A percentile compares a stretch with the other conserved stretches of the same genome.
Conservation (phyloP, 495 filamentous ascomycete genomes). For the Xylaria bambusicola region DNA sequence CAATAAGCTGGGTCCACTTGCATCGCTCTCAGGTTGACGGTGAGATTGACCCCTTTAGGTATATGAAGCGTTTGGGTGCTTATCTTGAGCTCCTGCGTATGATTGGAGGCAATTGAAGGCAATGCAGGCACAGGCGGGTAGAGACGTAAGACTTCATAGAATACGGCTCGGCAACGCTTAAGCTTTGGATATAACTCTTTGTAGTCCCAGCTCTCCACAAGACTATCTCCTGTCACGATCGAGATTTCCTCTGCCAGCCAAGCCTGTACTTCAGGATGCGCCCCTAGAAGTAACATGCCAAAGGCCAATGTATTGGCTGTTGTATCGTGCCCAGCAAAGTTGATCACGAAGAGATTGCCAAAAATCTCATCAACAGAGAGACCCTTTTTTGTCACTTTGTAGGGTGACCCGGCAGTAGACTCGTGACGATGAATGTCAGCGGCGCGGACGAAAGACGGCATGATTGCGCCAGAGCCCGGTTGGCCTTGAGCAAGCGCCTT, state of each 20-base stretch:
- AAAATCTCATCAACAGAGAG: conserved; percentile 44
- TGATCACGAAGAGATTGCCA: conserved; percentile 53
- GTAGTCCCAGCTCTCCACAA: conserved; percentile 39
- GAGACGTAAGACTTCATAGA: conserved; percentile 48
- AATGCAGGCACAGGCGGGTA: conserved; percentile 40
- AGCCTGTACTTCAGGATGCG: conserved; percentile 43
- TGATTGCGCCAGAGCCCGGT: conserved; percentile 20
- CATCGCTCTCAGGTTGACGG: conserved; percentile 37
- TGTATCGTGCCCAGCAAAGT: conserved; percentile 55
- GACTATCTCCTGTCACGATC: conserved; percentile 36
- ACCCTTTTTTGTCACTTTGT: conserved; percentile 12
- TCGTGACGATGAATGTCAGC: conserved; percentile 2
- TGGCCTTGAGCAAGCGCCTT: conserved; percentile 31
- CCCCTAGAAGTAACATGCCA: conserved; percentile 43
- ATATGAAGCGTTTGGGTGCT: conserved; percentile 31
- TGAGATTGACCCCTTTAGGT: conserved; percentile 38
- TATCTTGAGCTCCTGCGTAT: conserved; percentile 25
- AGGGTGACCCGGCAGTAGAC: not conserved
- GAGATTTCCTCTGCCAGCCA: conserved; percentile 48
- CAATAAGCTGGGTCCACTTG: conserved; percentile 50
- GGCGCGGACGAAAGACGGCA: conserved; percentile 19
- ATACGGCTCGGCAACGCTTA: conserved; percentile 4
- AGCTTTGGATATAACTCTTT: conserved; percentile 17
- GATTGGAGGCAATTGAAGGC: conserved; percentile 38
- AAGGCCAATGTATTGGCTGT: conserved; percentile 48